These are phyloP conservation scores for Auxenochlorella pyrenoidosa DNA, from an alignment of 139 green algal species.

Conservation along the genomic window DNA sequence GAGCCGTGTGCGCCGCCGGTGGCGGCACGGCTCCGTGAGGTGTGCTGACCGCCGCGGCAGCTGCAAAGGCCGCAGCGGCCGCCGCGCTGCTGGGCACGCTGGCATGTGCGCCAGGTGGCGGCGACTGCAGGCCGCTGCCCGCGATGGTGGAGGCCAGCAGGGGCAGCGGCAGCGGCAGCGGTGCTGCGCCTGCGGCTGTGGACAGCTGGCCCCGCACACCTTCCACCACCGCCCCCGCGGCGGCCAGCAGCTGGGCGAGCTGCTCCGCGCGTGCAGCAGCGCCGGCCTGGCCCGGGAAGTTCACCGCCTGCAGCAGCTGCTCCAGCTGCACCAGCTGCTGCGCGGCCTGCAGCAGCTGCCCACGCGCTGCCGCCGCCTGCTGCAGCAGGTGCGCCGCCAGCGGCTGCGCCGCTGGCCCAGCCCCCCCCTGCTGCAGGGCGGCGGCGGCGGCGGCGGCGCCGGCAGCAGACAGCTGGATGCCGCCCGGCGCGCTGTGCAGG, in stretches of 20 bases:
- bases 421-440: background rate
- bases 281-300: background rate
- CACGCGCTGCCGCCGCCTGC: background rate
- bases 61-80: background rate
- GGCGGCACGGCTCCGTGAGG: background rate
- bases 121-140: background rate
- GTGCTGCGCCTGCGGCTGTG: background rate
- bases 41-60: background rate
- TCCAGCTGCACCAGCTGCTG: background rate
- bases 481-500: too few relatives aligned
- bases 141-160: background rate
- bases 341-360: background rate
- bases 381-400: background rate
- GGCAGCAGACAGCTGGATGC: too few relatives aligned
- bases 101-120: too few relatives aligned
- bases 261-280: background rate
- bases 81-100: background rate
- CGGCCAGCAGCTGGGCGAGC: background rate
- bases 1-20: background rate
- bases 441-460: background rate
- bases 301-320: background rate
- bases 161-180: background rate
- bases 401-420: background rate
- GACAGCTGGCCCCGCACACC: background rate
- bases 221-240: background rate